A percentile compares a stretch with the other conserved stretches of the same genome.
Conservation (phyloP, 441 rosid genomes). For the Gossypium davidsonii region DNA sequence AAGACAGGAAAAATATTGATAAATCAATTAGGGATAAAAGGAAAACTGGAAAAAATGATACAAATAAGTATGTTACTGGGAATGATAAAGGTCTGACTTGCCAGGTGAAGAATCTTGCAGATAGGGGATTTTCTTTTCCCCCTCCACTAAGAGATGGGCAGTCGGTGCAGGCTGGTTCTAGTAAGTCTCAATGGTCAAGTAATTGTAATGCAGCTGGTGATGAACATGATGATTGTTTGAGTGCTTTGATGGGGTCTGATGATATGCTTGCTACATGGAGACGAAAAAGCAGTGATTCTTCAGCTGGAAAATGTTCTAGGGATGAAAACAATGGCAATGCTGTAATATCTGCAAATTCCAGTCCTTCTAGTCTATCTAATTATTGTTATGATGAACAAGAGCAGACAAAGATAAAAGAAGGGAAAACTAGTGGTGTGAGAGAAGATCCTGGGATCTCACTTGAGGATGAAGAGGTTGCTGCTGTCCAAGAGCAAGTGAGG, state of each 20-base stretch:
- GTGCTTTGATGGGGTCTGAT: slow-evolving; percentile 46
- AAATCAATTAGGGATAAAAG: slow-evolving; percentile 37
- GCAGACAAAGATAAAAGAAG: slow-evolving; percentile 52
- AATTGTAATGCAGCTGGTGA: slow-evolving; percentile 38
- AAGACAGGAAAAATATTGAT: slow-evolving; percentile 44
- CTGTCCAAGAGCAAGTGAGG: slow-evolving; percentile 93
- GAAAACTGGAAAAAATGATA: slow-evolving; percentile 43
- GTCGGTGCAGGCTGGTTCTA: slow-evolving; percentile 40
- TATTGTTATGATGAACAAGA: slow-evolving; percentile 49
- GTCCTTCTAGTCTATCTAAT: slow-evolving; percentile 61
- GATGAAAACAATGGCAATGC: slow-evolving; percentile 51
- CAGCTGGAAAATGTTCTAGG: slow-evolving; percentile 56
- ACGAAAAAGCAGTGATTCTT: slow-evolving; percentile 75
- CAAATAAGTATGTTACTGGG: slow-evolving; percentile 34
- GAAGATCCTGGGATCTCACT: slow-evolving; percentile 55
- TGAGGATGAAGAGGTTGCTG: slow-evolving; percentile 94
- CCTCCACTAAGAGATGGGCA: slow-evolving; percentile 64
- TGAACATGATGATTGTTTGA: slow-evolving; percentile 46
- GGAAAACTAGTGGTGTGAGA: slow-evolving; percentile 36
- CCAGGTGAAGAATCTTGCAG: slow-evolving; percentile 42
- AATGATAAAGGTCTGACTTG: slow-evolving; percentile 40
- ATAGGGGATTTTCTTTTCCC: slow-evolving; percentile 70
- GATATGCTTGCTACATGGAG: slow-evolving; percentile 71
- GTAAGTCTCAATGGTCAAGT: slow-evolving; percentile 57
- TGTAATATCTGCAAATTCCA: slow-evolving; percentile 53